These are phyloP conservation scores for Phaeosphaeriaceae sp. DNA, from an alignment of 2,329 filamentous ascomycete species.

Conservation along the genomic window DNA sequence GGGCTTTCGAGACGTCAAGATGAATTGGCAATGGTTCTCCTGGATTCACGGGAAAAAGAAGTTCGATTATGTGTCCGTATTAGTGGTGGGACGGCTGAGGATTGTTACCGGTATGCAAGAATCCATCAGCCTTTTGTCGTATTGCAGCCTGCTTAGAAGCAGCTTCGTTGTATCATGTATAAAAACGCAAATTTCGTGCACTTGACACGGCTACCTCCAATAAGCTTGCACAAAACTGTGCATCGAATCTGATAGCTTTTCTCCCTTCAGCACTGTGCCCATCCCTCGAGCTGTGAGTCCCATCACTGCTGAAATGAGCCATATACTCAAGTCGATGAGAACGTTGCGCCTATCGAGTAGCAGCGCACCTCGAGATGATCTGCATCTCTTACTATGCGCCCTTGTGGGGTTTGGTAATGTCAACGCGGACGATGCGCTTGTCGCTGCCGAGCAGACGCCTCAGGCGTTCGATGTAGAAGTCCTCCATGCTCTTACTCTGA, in stretches of 20 bases:
- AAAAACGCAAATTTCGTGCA: neutral
- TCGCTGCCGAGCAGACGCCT: slow-evolving; percentile 26
- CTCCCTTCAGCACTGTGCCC: neutral
- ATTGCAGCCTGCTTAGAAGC: neutral
- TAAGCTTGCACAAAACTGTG: neutral
- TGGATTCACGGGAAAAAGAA: neutral
- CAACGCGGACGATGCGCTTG: slow-evolving; percentile 25
- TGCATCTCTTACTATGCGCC: neutral
- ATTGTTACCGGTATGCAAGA: neutral
- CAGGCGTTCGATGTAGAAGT: slow-evolving; percentile 35
- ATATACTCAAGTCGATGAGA: neutral
- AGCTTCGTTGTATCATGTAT: neutral
- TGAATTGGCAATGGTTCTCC: neutral
- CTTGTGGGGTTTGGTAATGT: slow-evolving; percentile 12
- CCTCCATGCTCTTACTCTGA: slow-evolving; percentile 22
- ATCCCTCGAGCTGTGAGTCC: neutral
- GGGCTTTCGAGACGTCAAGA: neutral
- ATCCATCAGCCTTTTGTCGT: neutral
- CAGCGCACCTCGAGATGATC: neutral
- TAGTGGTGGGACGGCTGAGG: neutral
- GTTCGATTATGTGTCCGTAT: neutral
- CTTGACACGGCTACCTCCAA: neutral
- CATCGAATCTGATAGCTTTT: neutral
- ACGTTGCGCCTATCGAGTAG: neutral
- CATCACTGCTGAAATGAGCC: neutral